Conservation (phyloP, 768 basidiomycete species). For the Dioszegia aurantiaca region DNA sequence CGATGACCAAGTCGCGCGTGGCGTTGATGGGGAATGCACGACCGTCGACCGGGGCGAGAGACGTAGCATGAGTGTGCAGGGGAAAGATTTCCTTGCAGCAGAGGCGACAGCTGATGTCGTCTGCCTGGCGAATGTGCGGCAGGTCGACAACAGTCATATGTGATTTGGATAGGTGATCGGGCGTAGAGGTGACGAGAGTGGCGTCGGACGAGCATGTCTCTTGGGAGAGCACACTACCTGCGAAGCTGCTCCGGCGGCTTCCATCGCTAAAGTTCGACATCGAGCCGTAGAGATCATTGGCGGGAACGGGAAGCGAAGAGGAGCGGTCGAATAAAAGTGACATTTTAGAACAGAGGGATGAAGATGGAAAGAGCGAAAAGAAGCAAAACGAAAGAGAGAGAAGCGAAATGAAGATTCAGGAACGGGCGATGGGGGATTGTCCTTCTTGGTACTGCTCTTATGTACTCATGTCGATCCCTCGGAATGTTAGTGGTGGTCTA, state of each 20-base stretch:
- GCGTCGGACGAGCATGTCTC: neutral
- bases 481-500: neutral
- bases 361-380: neutral
- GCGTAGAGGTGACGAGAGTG: neutral
- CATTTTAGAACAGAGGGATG: neutral
- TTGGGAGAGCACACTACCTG: constrained; percentile 1
- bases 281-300: neutral
- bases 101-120: neutral
- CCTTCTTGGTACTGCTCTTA: too few species aligned
- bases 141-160: neutral
- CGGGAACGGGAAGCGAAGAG: neutral
- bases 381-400: neutral
- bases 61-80: neutral
- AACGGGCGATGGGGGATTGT: too few species aligned
- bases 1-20: constrained; percentile 3
- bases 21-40: constrained; percentile 9
- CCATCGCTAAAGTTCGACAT: neutral
- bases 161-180: neutral
- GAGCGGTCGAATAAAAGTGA: neutral
- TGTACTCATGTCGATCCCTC: too few species aligned
- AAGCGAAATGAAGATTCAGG: neutral
- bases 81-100: neutral
- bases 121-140: neutral
- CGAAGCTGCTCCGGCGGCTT: constrained; percentile 3
- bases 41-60: neutral